These are phyloP conservation scores for Barnettozyma siamensis DNA, from an alignment of 805 yeast species.

Conservation along the genomic window DNA sequence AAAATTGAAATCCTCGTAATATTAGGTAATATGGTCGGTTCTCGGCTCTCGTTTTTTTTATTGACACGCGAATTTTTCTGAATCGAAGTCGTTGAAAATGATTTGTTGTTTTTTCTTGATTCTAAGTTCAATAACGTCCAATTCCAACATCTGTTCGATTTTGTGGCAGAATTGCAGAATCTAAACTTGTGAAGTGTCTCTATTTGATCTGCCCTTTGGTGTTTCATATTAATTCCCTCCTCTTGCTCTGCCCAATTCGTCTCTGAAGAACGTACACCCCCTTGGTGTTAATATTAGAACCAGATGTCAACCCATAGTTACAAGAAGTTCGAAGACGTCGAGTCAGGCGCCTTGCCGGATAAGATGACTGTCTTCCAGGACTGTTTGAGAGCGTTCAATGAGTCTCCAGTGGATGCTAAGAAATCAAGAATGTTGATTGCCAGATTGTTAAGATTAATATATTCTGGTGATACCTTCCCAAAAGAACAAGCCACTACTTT, in stretches of 20 bases:
- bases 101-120: neutral
- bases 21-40: too few relatives aligned
- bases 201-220: neutral
- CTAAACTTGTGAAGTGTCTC: neutral
- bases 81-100: neutral
- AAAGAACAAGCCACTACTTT: conserved; percentile 84
- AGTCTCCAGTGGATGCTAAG: conserved; percentile 81
- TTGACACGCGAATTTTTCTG: neutral
- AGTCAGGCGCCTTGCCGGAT: conserved; percentile 68
- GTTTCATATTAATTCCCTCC: neutral
- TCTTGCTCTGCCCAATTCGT: neutral
- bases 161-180: neutral
- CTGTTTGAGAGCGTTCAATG: conserved; percentile 87
- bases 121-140: neutral
- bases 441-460: conserved; percentile 73
- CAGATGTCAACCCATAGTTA: conserved; percentile 77
- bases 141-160: too few relatives aligned
- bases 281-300: neutral
- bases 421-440: conserved; percentile 81
- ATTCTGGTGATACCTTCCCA: conserved; percentile 84
- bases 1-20: too few relatives aligned
- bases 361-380: conserved; percentile 97
- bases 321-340: conserved; percentile 77
- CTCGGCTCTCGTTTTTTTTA: too few relatives aligned
- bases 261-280: neutral